Evolutionary conservation across 768 basidiomycete genomes (phyloP), one percentile per base, ranked within the genome.

Genomic region (Tylopilus cervinicoccineus): DNA sequence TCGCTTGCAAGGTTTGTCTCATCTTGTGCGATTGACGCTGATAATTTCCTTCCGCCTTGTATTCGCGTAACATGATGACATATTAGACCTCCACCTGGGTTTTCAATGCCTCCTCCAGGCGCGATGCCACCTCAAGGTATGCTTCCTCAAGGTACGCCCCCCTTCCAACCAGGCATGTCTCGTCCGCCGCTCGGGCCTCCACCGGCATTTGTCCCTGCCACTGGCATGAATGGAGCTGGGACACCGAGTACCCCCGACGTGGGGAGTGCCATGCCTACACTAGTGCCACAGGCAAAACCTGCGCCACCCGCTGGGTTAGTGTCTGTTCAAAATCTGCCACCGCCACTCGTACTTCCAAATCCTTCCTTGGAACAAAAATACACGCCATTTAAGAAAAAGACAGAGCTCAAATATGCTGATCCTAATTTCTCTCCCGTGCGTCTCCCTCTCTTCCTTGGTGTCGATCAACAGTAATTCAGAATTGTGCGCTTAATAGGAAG

Each of bases 361-460:
- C 73, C 78, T 9, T 67, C 73, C 5, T 65, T 81, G 32, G 70
- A 74, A 17, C 86, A 90, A 70, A 81, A 76, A 13, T 84, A 87
- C 58, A 79, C 84, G 12, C 74, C 80, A 2, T 81, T 88, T 60
- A 92, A 90, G 74, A 88, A 89, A 64, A 70, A 75, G 13, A 88
- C 87, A 2, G 75, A 76, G 19, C 72, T 93, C 37, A 86, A 90
- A 64, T 88, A 83, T 66, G 62, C 70, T 13, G 86, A 93, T 58
- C 70, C 89, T 0, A 89, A 91, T 60, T 90, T 88, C 64, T 81
- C 79, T 48, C 85, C 88, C 5, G 90, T 90, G 56, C 38, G 83
- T 74, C 33, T 20, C 34, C 12, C 11, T 45, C 20, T 33, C 11
- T 20, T 19, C 26, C 11, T 32, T 38, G 2, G 22, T 7, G 20